phyloP scores from a whole-genome alignment of 148 eudicot species.

The Oxyria digyna region DNA sequence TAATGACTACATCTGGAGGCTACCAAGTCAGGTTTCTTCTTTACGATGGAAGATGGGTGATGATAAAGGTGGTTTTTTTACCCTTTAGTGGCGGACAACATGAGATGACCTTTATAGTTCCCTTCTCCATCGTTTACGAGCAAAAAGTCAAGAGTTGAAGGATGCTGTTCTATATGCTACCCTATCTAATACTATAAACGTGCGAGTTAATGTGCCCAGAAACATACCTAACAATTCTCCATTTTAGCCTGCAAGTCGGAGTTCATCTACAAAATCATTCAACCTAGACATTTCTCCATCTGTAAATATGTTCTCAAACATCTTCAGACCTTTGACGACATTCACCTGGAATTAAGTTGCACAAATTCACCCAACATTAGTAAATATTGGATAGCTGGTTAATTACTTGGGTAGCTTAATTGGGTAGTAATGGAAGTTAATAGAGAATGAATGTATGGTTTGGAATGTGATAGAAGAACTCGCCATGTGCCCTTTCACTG shows the following conservation, averaged over 20 bases:
- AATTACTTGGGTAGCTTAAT: neutral
- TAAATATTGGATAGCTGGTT: neutral
- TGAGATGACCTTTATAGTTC: constrained; percentile 74
- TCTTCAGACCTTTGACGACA: constrained; percentile 89
- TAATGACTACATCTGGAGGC: too few species aligned
- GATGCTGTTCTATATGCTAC: too few species aligned
- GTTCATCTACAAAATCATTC: constrained; percentile 53
- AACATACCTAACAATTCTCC: constrained; percentile 85
- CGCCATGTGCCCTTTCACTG: constrained; percentile 90
- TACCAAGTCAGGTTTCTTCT: too few species aligned
- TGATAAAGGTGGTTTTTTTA: constrained; percentile 27
- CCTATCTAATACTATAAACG: too few species aligned
- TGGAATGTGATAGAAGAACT: constrained; percentile 27
- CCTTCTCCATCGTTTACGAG: constrained; percentile 64
- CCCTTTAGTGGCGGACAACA: constrained; percentile 74
- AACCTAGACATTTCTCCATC: constrained; percentile 57
- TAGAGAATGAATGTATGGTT: neutral
- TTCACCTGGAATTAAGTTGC: constrained; percentile 64
- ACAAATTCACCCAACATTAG: neutral
- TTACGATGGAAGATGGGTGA: neutral
- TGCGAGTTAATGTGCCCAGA: too few species aligned
- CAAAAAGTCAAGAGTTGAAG: neutral
- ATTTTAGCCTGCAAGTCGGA: constrained; percentile 74
- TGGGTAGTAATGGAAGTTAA: neutral
- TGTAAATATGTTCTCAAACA: constrained; percentile 68